A percentile compares a stretch with the other conserved stretches of the same genome.
Conservation (phyloP, 257 asterid species). For the Linderniella brevidens region DNA sequence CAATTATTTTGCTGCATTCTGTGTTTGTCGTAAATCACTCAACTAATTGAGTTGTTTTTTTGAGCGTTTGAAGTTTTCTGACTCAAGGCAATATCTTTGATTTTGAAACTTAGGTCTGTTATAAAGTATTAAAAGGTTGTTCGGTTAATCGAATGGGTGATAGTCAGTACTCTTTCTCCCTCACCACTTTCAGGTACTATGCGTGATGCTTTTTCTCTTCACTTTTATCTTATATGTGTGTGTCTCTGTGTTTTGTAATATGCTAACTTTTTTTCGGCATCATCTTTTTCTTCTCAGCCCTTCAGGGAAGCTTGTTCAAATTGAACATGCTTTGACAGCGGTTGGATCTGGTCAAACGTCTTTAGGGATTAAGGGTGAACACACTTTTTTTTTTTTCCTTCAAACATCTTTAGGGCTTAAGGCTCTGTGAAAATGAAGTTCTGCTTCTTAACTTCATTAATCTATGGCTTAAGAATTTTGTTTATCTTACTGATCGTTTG, state of each 20-base stretch:
- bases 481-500: conserved; percentile 6
- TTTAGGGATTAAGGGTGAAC: conserved; percentile 80
- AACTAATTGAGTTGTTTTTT: too few species aligned
- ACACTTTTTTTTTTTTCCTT: not conserved
- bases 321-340: conserved; percentile 95
- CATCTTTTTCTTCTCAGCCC: conserved; percentile 34
- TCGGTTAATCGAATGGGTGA: conserved; percentile 57
- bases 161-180: conserved; percentile 97
- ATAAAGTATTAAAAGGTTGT: too few species aligned
- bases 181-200: conserved; percentile 88
- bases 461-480: not conserved
- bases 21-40: too few species aligned
- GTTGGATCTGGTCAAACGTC: conserved; percentile 99
- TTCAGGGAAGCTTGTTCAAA: conserved; percentile 97
- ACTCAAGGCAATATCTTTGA: too few species aligned
- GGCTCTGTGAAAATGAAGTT: not conserved
- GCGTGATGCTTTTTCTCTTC: not conserved
- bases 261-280: too few species aligned
- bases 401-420: not conserved
- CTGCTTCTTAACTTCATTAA: not conserved
- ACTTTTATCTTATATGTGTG: too few species aligned
- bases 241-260: too few species aligned
- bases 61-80: too few species aligned
- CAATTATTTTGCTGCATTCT: too few species aligned
- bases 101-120: too few species aligned